These are phyloP conservation scores for Ophiostoma montium DNA, from an alignment of 2,329 filamentous ascomycete species.

Conservation along the genomic window DNA sequence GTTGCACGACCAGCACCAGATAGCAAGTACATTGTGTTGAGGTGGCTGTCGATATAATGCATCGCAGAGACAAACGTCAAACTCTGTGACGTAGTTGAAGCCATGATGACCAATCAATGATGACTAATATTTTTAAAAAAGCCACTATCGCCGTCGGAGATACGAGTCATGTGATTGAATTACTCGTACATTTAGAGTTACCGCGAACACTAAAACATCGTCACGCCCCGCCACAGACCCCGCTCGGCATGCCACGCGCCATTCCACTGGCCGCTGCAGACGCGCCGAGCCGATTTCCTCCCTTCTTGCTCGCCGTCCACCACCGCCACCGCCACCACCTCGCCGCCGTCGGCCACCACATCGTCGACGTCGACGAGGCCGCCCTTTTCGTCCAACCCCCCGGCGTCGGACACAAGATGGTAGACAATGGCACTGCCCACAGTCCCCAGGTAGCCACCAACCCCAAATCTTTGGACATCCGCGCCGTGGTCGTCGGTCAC, in stretches of 20 bases:
- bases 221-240: slow-evolving; percentile 19
- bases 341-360: slow-evolving; percentile 21
- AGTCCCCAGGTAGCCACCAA: slow-evolving; percentile 49
- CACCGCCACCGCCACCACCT: slow-evolving; percentile 13
- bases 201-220: slow-evolving; percentile 3
- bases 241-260: slow-evolving; percentile 22
- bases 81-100: too few species aligned
- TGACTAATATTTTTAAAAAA: too few species aligned
- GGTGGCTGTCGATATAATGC: too few species aligned
- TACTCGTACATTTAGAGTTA: too few species aligned
- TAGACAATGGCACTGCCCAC: slow-evolving; percentile 47
- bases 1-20: not conserved
- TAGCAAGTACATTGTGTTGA: not conserved
- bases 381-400: slow-evolving; percentile 40
- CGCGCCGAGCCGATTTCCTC: too few species aligned
- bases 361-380: slow-evolving; percentile 39
- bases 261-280: slow-evolving; percentile 24
- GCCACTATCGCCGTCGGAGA: too few species aligned
- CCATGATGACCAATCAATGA: too few species aligned
- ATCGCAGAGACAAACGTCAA: too few species aligned
- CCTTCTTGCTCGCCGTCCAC: too few species aligned
- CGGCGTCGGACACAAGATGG: slow-evolving; percentile 40
- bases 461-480: slow-evolving; percentile 35
- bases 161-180: too few species aligned
- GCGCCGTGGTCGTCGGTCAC: slow-evolving; percentile 39